Evolutionary conservation across 768 basidiomycete genomes (phyloP).

Genomic region (Mycena albidolilacea): DNA sequence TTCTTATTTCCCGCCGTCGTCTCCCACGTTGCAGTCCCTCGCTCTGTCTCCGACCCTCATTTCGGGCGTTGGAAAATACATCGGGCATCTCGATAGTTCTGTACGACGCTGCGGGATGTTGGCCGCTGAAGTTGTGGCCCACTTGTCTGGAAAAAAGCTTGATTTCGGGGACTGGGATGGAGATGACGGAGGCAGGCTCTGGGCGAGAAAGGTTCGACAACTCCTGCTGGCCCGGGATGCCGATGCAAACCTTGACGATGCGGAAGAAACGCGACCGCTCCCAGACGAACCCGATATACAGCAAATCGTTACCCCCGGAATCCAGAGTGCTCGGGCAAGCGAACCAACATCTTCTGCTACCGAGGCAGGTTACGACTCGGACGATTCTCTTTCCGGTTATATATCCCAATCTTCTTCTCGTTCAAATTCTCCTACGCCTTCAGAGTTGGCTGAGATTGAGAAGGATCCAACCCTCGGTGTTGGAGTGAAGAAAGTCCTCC

Average conservation of each 20-base stretch:
- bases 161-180: slow-evolving; percentile 91
- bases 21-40: slow-evolving; percentile 60
- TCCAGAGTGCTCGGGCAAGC: slow-evolving; percentile 37
- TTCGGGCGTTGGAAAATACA: slow-evolving; percentile 77
- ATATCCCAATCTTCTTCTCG: slow-evolving; percentile 76
- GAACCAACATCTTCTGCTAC: slow-evolving; percentile 39
- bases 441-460: slow-evolving; percentile 87
- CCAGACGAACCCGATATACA: slow-evolving; percentile 21
- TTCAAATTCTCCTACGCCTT: slow-evolving; percentile 84
- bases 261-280: slow-evolving; percentile 31
- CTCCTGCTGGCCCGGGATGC: slow-evolving; percentile 67
- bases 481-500: slow-evolving; percentile 76
- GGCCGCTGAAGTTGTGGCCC: slow-evolving; percentile 85
- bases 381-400: slow-evolving; percentile 90
- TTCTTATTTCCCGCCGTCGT: slow-evolving; percentile 71
- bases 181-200: slow-evolving; percentile 72
- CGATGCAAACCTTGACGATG: slow-evolving; percentile 57
- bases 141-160: slow-evolving; percentile 72
- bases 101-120: slow-evolving; percentile 95
- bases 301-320: slow-evolving; percentile 28
- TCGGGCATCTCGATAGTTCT: slow-evolving; percentile 81
- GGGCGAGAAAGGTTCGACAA: slow-evolving; percentile 74
- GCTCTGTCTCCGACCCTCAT: slow-evolving; percentile 76
- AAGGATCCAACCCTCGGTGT: slow-evolving; percentile 87
- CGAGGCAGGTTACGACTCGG: slow-evolving; percentile 74